These are phyloP conservation scores for Cutaneotrichosporon spelunceum DNA, from an alignment of 1,284 basidiomycete species.

Conservation along the genomic window DNA sequence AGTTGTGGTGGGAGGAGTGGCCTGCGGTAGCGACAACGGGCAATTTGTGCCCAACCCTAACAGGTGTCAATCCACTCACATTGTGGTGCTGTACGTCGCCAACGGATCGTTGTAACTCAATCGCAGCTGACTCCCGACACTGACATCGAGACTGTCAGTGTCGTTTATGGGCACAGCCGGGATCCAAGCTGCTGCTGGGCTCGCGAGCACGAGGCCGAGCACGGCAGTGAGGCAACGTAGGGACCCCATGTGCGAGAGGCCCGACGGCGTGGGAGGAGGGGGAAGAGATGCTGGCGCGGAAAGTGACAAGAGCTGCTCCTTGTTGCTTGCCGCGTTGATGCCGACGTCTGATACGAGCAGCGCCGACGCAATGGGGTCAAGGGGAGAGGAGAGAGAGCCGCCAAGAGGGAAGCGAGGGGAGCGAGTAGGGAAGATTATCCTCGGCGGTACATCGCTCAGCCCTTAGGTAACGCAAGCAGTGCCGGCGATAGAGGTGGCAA, in stretches of 20 bases:
- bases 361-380: neutral
- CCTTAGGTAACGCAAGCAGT: neutral
- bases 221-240: neutral
- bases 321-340: neutral
- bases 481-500: neutral
- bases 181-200: conserved; percentile 49
- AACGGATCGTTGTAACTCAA: conserved; percentile 60
- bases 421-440: neutral
- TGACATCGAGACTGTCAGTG: conserved; percentile 54
- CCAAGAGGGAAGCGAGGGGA: neutral
- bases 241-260: neutral
- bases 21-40: neutral
- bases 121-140: conserved; percentile 51
- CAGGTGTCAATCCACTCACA: conserved; percentile 29
- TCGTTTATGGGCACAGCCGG: conserved; percentile 70
- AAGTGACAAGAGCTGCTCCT: neutral
- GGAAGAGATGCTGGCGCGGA: neutral
- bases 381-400: neutral
- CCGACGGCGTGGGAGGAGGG: neutral
- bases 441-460: neutral
- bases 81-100: conserved; percentile 36
- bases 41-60: neutral
- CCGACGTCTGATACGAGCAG: neutral
- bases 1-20: neutral
- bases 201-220: conserved; percentile 5